Evolutionary conservation across 345 rosid species (phyloP).

Genomic region (Trapa incisa): DNA sequence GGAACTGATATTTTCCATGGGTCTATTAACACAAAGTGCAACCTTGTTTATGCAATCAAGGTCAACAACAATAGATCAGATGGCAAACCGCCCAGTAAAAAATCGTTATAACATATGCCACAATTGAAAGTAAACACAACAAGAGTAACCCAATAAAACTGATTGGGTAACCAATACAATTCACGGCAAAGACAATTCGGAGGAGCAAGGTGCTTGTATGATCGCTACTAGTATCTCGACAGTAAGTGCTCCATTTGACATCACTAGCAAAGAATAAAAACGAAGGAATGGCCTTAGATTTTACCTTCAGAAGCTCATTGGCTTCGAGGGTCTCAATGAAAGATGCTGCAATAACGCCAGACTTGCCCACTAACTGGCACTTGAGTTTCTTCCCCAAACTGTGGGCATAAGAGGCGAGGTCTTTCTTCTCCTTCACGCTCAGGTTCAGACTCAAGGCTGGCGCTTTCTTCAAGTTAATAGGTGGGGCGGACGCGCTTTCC

Average conservation of each 20-base stretch:
- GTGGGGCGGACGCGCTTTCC: background rate
- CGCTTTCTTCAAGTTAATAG: background rate
- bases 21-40: background rate
- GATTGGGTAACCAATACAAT: background rate
- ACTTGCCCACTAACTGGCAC: conserved; percentile 69
- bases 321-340: conserved; percentile 69
- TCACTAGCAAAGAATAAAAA: background rate
- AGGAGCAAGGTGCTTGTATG: too few relatives aligned
- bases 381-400: conserved; percentile 67
- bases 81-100: too few relatives aligned
- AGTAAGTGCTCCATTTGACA: background rate
- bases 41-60: background rate
- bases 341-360: conserved; percentile 58
- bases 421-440: conserved; percentile 77
- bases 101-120: too few relatives aligned
- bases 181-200: too few relatives aligned
- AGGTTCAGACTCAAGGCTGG: conserved; percentile 16
- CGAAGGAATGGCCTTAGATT: background rate
- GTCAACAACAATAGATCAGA: background rate
- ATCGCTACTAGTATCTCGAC: background rate
- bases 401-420: conserved; percentile 64
- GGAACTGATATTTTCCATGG: background rate
- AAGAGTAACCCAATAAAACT: background rate
- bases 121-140: background rate
- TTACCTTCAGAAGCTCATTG: conserved; percentile 75